These are phyloP conservation scores for Gonium pectorale DNA, from an alignment of 139 green algal genomes.

Conservation along the genomic window DNA sequence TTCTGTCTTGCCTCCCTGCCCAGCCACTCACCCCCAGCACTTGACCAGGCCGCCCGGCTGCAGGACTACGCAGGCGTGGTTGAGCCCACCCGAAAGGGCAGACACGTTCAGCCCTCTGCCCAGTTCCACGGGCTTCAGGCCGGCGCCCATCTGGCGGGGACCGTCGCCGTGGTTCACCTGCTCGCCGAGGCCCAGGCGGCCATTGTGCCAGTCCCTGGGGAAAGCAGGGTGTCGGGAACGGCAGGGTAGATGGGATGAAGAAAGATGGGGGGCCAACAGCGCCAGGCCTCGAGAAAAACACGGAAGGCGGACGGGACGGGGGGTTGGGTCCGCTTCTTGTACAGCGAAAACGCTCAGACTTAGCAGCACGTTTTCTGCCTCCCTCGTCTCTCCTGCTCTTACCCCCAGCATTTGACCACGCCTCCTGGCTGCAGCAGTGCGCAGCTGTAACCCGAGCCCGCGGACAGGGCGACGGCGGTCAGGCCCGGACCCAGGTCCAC, in stretches of 20 bases:
- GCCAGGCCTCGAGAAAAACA: too few relatives aligned
- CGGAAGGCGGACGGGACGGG: not conserved
- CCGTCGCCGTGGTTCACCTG: not conserved
- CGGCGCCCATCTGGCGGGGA: not conserved
- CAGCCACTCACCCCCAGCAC: slow-evolving; percentile 1
- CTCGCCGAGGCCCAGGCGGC: not conserved
- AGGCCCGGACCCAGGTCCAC: slow-evolving; percentile 10
- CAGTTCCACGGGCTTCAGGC: not conserved
- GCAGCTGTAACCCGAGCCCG: not conserved
- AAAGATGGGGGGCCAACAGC: not conserved
- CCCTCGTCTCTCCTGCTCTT: too few relatives aligned
- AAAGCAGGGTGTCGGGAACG: not conserved
- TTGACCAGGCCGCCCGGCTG: not conserved
- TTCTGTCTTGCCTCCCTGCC: not conserved
- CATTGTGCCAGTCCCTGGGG: not conserved
- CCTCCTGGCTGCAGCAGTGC: not conserved
- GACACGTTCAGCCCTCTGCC: not conserved
- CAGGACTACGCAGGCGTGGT: not conserved
- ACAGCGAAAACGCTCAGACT: too few relatives aligned
- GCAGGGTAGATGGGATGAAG: not conserved
- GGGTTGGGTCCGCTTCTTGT: not conserved
- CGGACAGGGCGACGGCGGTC: not conserved
- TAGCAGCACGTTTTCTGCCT: not conserved
- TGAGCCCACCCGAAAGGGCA: not conserved
- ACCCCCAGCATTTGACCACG: not conserved